phyloP scores from a whole-genome alignment of 805 yeast species.

The Metschnikowia rubicola region DNA sequence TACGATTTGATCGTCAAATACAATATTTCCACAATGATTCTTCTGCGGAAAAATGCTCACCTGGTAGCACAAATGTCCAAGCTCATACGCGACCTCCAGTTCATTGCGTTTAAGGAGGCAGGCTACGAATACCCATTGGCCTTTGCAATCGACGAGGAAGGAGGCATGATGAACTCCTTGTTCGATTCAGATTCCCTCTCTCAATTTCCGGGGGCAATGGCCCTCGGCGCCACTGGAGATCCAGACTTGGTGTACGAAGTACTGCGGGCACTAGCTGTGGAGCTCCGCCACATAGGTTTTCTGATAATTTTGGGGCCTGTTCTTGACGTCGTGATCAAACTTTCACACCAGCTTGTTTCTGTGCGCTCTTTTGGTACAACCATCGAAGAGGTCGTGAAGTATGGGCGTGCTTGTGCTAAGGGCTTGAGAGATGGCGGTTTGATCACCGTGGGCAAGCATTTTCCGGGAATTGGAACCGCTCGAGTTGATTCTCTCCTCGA shows the following conservation, averaged over 20 bases:
- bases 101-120: conserved; percentile 46
- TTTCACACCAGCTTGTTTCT: conserved; percentile 55
- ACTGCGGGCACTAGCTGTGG: conserved; percentile 51
- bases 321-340: conserved; percentile 54
- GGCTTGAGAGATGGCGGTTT: conserved; percentile 56
- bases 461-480: conserved; percentile 65
- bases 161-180: conserved; percentile 59
- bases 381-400: conserved; percentile 54
- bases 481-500: conserved; percentile 55
- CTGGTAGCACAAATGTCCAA: conserved; percentile 47
- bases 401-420: conserved; percentile 48
- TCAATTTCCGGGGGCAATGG: conserved; percentile 67
- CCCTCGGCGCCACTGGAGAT: conserved; percentile 53
- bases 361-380: conserved; percentile 61
- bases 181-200: conserved; percentile 50
- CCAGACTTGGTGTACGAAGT: conserved; percentile 47
- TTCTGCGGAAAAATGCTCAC: conserved; percentile 49
- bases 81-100: conserved; percentile 52
- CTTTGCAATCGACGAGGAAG: conserved; percentile 61
- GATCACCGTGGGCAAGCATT: conserved; percentile 57
- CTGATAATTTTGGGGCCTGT: conserved; percentile 59
- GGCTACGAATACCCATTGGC: conserved; percentile 51
- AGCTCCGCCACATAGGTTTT: conserved; percentile 53
- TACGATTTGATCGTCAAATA: conserved; percentile 48
- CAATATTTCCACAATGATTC: conserved; percentile 49